A percentile compares a stretch with the other conserved stretches of the same genome.
Evolutionary conservation across 1,284 basidiomycete genomes (phyloP).

Genomic region (Inonotus hispidus): DNA sequence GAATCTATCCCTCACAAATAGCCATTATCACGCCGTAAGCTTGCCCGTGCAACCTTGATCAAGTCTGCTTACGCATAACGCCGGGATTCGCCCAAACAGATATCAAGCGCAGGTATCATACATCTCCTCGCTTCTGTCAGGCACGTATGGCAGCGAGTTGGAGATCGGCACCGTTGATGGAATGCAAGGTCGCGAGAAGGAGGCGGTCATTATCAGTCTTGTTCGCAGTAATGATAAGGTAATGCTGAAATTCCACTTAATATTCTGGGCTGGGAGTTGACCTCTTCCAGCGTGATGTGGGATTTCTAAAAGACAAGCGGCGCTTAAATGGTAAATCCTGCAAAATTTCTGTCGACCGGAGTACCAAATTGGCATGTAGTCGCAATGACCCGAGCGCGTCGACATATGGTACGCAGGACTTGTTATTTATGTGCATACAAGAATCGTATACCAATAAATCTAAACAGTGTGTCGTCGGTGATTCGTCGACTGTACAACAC

Average conservation of each 20-base stretch:
- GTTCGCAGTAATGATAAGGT: slow-evolving; percentile 85
- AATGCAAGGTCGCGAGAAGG: slow-evolving; percentile 90
- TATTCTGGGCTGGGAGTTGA: neutral
- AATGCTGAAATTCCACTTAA: slow-evolving; percentile 18
- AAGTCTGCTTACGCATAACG: neutral
- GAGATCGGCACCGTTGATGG: slow-evolving; percentile 92
- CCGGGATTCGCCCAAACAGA: slow-evolving; percentile 28
- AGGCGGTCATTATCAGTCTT: slow-evolving; percentile 84
- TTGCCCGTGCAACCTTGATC: neutral
- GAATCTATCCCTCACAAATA: slow-evolving; percentile 72
- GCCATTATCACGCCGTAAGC: slow-evolving; percentile 86
- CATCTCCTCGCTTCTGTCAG: slow-evolving; percentile 67
- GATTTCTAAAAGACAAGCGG: slow-evolving; percentile 87
- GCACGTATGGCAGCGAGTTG: slow-evolving; percentile 60
- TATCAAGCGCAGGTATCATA: slow-evolving; percentile 91
- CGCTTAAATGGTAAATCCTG: slow-evolving; percentile 70
- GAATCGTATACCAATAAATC: neutral
- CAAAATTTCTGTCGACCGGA: slow-evolving; percentile 2
- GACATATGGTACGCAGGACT: slow-evolving; percentile 66
- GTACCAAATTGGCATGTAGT: slow-evolving; percentile 38
- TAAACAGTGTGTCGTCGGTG: slow-evolving; percentile 79
- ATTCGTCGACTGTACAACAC: slow-evolving; percentile 82
- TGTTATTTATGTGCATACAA: neutral
- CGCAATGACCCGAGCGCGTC: slow-evolving; percentile 89
- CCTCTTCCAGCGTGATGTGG: slow-evolving; percentile 67